Base-by-base conservation (phyloP, 805 yeast species). In the Metschnikowia dekortorum region DNA sequence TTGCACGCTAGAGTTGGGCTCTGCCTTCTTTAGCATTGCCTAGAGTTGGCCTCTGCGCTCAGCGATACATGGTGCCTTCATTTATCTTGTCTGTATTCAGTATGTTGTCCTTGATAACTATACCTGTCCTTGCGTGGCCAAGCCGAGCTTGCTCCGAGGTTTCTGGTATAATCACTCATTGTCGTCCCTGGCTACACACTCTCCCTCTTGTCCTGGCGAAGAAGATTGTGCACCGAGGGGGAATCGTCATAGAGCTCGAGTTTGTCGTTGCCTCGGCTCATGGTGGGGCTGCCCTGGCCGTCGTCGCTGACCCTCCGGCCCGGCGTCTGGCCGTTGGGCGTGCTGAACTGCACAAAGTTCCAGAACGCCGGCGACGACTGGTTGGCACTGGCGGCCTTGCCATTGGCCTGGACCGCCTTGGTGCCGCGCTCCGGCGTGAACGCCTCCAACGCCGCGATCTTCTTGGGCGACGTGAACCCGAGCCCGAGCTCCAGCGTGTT, bases 351-450 rank as follows among this genome's bases (percentile, higher is more conserved):
- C 61, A 91, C 89, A 69, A 88, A 84, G 63, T 87, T 88, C 97
- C 97, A 89, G 52, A 91, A 80, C 14, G 96, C 97, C 1, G 98
- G 98, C 1, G 96, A 88, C 31, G 85, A 80, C 70, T 68, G 80
- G 69, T 71, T 66, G 66, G 71, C 63, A 69, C 71, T 61, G 64
- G 74, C 48, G 4, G 61, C 49, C 44, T 63, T 67, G 30, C 58
- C 57, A 9, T 51, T 51, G 7, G 50, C 55, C 16, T 35, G 46
- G 16, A 41, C 9, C 1, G 67, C 52, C 51, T 69, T 70, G 10
- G 69, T 62, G 5, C 78, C 76, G 14, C 78, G 56, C 48, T 73
- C 78, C 0, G 78, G 78, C 0, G 78, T 72, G 55, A 70, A 73
- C 6, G 76, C 76, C 57, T 73, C 76, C 34, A 72, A 58, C 2